Evolutionary conservation across 2,329 filamentous ascomycete species (phyloP).

Genomic region (Ceratocystis alfenasii): DNA sequence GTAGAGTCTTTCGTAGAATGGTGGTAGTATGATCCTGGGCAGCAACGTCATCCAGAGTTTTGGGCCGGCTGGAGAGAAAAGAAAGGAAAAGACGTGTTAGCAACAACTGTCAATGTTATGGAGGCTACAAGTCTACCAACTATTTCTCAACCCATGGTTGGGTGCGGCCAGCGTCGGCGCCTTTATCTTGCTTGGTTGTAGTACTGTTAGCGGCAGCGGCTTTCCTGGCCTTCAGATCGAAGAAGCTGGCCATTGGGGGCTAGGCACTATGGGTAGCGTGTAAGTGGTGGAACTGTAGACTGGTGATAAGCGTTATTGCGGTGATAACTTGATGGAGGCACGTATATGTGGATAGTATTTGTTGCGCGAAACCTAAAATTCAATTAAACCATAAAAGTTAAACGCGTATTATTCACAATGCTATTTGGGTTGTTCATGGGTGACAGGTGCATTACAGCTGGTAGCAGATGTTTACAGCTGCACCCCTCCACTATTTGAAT

Average conservation of each 20-base stretch:
- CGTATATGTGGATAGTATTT: neutral
- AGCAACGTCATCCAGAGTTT: slow-evolving; percentile 84
- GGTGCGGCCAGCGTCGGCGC: slow-evolving; percentile 48
- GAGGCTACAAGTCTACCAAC: slow-evolving; percentile 38
- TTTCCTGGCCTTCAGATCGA: slow-evolving; percentile 86
- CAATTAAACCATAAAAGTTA: slow-evolving; percentile 21
- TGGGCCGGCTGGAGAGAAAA: slow-evolving; percentile 58
- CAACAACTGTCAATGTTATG: slow-evolving; percentile 17
- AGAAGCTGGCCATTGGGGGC: slow-evolving; percentile 69
- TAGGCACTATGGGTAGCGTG: neutral
- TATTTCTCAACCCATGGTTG: slow-evolving; percentile 99
- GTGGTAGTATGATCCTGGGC: slow-evolving; percentile 96
- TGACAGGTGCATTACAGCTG: neutral
- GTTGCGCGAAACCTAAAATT: slow-evolving; percentile 7
- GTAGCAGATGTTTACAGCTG: neutral
- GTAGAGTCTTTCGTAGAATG: slow-evolving; percentile 80
- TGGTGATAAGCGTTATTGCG: neutral
- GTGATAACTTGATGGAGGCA: neutral
- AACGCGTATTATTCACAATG: neutral
- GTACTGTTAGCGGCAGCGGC: slow-evolving; percentile 54
- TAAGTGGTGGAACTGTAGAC: too few species aligned
- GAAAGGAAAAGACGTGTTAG: slow-evolving; percentile 6
- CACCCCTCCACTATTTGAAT: neutral
- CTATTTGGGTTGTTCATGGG: too few species aligned
- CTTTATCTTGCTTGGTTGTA: slow-evolving; percentile 52